Evolutionary conservation across 2,329 filamentous ascomycete species (phyloP).

Genomic region (Penicillium sumatraense): DNA sequence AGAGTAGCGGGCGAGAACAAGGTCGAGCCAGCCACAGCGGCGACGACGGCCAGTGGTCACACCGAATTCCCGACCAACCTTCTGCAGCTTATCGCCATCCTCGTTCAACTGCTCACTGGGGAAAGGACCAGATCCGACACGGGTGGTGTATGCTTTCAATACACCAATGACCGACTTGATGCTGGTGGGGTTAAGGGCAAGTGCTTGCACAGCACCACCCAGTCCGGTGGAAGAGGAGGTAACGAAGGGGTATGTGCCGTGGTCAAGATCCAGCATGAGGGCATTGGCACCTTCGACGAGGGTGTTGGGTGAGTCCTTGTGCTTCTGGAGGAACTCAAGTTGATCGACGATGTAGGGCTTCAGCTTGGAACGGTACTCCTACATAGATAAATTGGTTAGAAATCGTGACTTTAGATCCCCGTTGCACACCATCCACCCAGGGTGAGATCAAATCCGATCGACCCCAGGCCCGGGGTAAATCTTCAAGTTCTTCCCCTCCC

Average conservation of each 20-base stretch:
- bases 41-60: constrained; percentile 65
- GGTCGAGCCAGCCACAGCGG: constrained; percentile 68
- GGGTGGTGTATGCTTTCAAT: constrained; percentile 68
- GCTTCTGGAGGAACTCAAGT: constrained; percentile 58
- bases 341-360: constrained; percentile 48
- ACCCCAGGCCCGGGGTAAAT: neutral
- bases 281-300: constrained; percentile 68
- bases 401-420: neutral
- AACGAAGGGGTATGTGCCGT: constrained; percentile 58
- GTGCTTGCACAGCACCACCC: constrained; percentile 59
- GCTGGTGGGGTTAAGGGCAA: constrained; percentile 61
- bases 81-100: constrained; percentile 61
- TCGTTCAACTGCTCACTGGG: constrained; percentile 65
- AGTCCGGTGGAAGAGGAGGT: constrained; percentile 54
- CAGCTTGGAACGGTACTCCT: constrained; percentile 45
- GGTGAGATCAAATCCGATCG: neutral
- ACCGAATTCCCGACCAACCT: constrained; percentile 59
- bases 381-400: neutral
- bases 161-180: constrained; percentile 65
- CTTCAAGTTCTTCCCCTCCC: neutral
- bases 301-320: constrained; percentile 59
- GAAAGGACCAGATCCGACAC: constrained; percentile 64
- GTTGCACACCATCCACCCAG: too few relatives aligned
- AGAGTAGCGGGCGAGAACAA: constrained; percentile 67
- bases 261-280: constrained; percentile 63